Evolutionary conservation across 768 basidiomycete genomes (phyloP), one percentile per base, ranked within the genome.

Genomic region (Lenzites betulinus): DNA sequence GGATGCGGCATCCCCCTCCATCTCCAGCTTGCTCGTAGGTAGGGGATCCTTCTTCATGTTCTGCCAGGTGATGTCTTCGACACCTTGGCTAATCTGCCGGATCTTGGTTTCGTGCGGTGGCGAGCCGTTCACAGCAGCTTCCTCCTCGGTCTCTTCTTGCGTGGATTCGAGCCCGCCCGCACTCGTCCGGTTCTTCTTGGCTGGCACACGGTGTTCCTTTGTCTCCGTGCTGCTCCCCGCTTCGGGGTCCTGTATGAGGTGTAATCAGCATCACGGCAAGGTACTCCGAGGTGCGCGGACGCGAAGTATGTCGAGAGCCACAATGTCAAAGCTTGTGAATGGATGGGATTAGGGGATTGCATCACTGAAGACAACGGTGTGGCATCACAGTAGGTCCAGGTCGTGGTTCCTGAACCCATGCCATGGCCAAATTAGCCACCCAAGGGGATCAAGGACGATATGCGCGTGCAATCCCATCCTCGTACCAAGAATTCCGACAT

Each of bases 51-150:
- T 78, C 69, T 74, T 73, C 58, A 70, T 69, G 58, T 82, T 85
- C 70, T 81, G 79, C 89, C 88, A 89, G 69, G 78, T 85, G 63
- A 90, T 82, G 69, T 91, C 90, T 71, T 90, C 89, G 33, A 91
- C 89, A 26, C 88, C 87, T 68, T 86, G 86, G 63, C 88, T 90
- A 66, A 90, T 89, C 75, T 90, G 89, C 52, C 87, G 82, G 59
- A 83, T 81, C 77, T 89, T 91, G 75, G 88, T 83, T 73, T 91
- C 89, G 64, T 85, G 83, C 3, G 86, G 87, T 3, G 91, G 89
- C n/a, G 91, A 91, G 55, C 78, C 79, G 53, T 79, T 78, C 49
- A 64, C 23, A 12, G 43, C 51, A 4, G 64, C 68, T 13, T 64
- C 71, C 44, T 84, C 82, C 71, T 90, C 88, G 61, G 89, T 87